Conservation (phyloP, 768 basidiomycete genomes). For the Macrolepiota albuminosa region DNA sequence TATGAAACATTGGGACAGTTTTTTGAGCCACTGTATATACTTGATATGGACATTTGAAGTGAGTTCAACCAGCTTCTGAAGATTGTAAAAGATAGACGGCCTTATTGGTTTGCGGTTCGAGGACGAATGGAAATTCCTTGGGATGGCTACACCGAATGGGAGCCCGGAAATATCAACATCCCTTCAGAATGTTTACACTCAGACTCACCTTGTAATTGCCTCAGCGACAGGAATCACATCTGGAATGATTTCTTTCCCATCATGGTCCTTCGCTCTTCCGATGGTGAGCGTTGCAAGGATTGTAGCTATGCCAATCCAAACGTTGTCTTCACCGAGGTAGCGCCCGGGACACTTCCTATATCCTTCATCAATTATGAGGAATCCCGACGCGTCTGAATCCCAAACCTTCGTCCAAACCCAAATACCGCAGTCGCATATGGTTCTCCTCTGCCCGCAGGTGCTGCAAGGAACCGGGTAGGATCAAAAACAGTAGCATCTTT, state of each 20-base stretch:
- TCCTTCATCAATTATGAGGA: not conserved
- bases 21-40: no score
- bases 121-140: not conserved
- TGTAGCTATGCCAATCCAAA: conserved; percentile 22
- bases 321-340: conserved; percentile 35
- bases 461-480: conserved; percentile 34
- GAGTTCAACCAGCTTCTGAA: no score
- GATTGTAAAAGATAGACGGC: not conserved
- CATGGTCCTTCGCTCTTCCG: conserved; percentile 25
- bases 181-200: not conserved
- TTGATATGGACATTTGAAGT: no score
- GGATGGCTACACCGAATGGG: not conserved
- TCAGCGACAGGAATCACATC: not conserved
- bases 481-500: conserved; percentile 32
- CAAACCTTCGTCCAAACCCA: conserved; percentile 21
- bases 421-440: conserved; percentile 14
- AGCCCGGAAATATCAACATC: no score
- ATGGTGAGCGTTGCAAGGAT: conserved; percentile 28
- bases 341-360: conserved; percentile 32
- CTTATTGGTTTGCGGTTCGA: not conserved
- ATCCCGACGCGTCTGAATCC: not conserved
- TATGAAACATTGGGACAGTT: no score
- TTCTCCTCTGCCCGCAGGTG: conserved; percentile 12
- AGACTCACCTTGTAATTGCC: conserved; percentile 1
- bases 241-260: conserved; percentile 31